Base-by-base conservation (phyloP, 192 early-diverging fungal species). In the Blastocladiella britannica region DNA sequence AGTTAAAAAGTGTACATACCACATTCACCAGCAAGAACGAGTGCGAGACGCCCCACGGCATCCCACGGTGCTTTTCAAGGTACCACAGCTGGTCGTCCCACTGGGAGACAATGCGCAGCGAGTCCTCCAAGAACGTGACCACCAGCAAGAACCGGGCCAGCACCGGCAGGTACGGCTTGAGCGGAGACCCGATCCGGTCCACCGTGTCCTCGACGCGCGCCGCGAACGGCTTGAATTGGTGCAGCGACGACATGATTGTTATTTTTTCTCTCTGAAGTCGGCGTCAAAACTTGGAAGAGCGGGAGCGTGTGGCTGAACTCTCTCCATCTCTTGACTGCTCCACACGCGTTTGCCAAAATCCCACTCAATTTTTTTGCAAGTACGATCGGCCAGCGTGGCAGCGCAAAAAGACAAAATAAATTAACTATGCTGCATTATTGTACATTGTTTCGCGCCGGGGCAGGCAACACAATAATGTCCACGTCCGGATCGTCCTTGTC, bases 101-200 rank as follows among this genome's bases (percentile, higher is more conserved):
- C 67, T 94, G 91, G 56, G 82, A 75, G 62, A 80, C 66, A 55
- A 95, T 90, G 52, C 92, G 82, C 20, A 93, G 60, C 4, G 91
- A 77, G 66, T 95, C 93, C 67, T 95, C 93, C 52, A 94, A 68
- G 68, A 95, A 97, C 15, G 93, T 97, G 30, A 85, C 89, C 24
- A 97, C 89, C 26, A 97, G 81, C n/a, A 97, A 73, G 59, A 91
- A 87, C 5, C 93, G 83, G 20, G 89, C 88, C 54, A 93, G 82
- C 62, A 72, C 79, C 3, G 93, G 90, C 31, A 95, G 78, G 63
- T 82, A 82, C 29, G 91, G 91, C 75, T 97, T 97, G 29, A 96
- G 63, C 47, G 87, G 88, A 29, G 75, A 71, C 28, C 80, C 76
- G 24, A 89, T 57, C 62, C 62, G 73, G 55, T 91, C 89, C 52